Base-by-base conservation (phyloP, 1,139 yeast species). In the Trichomonascaceae sp. region DNA sequence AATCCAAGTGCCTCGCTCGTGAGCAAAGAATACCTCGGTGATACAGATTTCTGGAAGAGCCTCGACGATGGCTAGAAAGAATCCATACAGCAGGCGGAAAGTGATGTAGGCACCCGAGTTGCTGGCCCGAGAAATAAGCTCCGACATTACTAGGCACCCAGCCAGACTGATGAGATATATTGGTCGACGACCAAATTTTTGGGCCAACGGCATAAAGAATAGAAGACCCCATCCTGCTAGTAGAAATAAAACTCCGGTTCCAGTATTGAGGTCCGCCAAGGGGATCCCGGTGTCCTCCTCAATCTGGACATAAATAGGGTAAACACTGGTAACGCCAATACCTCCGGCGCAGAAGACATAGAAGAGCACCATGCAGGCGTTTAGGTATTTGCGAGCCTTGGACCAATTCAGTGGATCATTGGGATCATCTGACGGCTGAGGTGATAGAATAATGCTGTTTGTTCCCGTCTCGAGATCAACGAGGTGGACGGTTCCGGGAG, bases 1-100 rank as follows among this genome's bases (percentile, higher is more conserved):
- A 57, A 80, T 65, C 16, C 74, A 77, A 14, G 76, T 65, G 28
- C 92, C 87, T 33, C 81, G 60, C 50, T 80, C 87, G 54, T 80
- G 92, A 45, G 75, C 80, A 57, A 71, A 80, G 48, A 71, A 80
- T 18, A 48, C 26, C 28, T 53, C 58, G 2, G 56, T 43, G 16
- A 52, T 43, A 26, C 51, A 48, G 18, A 71, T 62, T 47, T 71
- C 76, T 25, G 71, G 69, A 27, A 71, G 51, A 0, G 76, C 65
- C 43, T 72, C 78, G 41, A 71, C 65, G 5, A 76, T 73, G 14
- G 75, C 66, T 27, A 64, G 68, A 29, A 66, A 60, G 25, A 69
- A 52, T 1, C 76, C 76, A 30, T 59, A 62, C n/a, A 67, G 43
- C 35, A 64, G 52, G 38, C 62, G 59, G 25, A 60, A 52, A 13